Evolutionary conservation across 1,284 basidiomycete species (phyloP).

Genomic region (Trichosporon inkin): DNA sequence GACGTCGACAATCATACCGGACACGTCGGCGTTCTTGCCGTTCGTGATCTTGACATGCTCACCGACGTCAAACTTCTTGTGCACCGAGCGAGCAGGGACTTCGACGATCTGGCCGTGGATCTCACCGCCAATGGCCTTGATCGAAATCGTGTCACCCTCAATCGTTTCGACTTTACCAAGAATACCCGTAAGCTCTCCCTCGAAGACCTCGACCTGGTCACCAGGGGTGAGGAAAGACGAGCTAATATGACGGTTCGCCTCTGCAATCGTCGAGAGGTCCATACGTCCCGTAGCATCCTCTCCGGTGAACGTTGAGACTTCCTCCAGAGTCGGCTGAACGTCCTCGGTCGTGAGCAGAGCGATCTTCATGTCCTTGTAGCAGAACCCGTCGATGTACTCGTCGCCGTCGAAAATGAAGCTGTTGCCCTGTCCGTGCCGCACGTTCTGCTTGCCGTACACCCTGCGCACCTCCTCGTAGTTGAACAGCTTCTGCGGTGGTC

Average conservation of each 20-base stretch:
- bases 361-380: constrained; percentile 92
- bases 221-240: constrained; percentile 91
- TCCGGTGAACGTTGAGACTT: constrained; percentile 84
- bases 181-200: constrained; percentile 91
- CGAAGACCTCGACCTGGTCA: constrained; percentile 94
- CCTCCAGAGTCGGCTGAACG: constrained; percentile 91
- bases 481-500: constrained; percentile 89
- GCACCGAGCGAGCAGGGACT: constrained; percentile 79
- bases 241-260: constrained; percentile 42
- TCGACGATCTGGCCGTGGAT: constrained; percentile 70
- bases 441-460: constrained; percentile 73
- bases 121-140: constrained; percentile 60
- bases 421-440: constrained; percentile 60
- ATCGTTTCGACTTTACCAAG: constrained; percentile 89
- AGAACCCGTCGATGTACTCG: constrained; percentile 89
- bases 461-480: constrained; percentile 89
- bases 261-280: constrained; percentile 47
- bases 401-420: constrained; percentile 85
- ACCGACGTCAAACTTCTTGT: constrained; percentile 92
- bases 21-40: constrained; percentile 91
- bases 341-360: constrained; percentile 76
- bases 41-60: constrained; percentile 98
- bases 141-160: constrained; percentile 77
- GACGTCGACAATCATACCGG: constrained; percentile 91
- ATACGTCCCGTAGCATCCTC: constrained; percentile 40